A percentile compares a stretch with the other conserved stretches of the same genome.
These are phyloP conservation scores for Lasiodiplodia sp. DNA, from an alignment of 2,329 filamentous ascomycete genomes.

Conservation along the genomic window DNA sequence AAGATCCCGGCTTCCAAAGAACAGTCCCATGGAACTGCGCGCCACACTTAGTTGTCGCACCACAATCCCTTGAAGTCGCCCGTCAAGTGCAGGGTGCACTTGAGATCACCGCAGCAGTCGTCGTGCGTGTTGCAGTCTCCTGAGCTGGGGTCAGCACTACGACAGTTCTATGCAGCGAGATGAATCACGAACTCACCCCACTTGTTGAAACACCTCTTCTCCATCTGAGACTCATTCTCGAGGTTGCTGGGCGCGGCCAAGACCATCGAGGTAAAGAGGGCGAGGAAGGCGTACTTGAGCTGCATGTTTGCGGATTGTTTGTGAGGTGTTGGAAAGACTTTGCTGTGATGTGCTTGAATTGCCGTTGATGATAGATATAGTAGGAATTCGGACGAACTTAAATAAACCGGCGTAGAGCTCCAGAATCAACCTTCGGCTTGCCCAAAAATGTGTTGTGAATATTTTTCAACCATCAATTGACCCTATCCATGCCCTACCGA, in stretches of 20 bases:
- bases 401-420: neutral
- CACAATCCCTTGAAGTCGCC: too few relatives aligned
- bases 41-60: too few relatives aligned
- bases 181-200: neutral
- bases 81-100: too few relatives aligned
- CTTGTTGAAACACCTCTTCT: neutral
- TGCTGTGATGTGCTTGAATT: neutral
- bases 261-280: neutral
- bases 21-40: too few relatives aligned
- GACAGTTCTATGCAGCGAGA: too few relatives aligned
- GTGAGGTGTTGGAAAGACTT: neutral
- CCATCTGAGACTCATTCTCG: neutral
- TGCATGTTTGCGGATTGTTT: neutral
- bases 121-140: too few relatives aligned
- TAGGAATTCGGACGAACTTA: neutral
- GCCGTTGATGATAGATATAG: neutral
- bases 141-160: too few relatives aligned
- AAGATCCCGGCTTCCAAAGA: too few relatives aligned
- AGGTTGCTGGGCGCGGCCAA: neutral
- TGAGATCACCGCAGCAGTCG: too few relatives aligned
- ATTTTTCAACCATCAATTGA: neutral
- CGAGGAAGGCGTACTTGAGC: neutral
- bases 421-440: neutral
- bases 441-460: neutral
- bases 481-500: neutral